Percentiles rank a stretch among this genome's conserved stretches.
Evolutionary conservation across 1,139 yeast species (phyloP).

Genomic region (Candida anutae): DNA sequence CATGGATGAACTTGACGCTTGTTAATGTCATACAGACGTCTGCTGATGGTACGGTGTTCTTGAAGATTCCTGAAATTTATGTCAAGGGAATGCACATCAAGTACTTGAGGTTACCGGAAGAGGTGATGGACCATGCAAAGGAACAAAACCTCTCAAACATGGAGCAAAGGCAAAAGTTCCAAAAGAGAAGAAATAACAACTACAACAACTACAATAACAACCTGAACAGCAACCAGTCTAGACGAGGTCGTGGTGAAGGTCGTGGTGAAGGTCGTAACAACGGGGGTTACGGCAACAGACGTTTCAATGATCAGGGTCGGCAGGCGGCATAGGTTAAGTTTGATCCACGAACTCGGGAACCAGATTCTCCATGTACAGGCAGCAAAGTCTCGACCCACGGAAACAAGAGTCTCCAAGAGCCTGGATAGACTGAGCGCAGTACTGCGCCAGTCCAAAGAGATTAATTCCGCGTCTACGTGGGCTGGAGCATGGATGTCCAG

Average conservation of each 20-base stretch:
- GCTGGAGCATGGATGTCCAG: too few relatives aligned
- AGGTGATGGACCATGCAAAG: conserved; percentile 75
- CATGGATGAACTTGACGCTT: conserved; percentile 92
- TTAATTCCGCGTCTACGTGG: too few relatives aligned
- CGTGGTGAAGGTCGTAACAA: conserved; percentile 2
- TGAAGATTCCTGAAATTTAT: conserved; percentile 69
- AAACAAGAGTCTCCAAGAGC: too few relatives aligned
- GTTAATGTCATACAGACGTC: conserved; percentile 70
- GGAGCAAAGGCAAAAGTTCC: conserved; percentile 45
- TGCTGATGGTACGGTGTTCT: conserved; percentile 59
- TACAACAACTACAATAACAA: conserved; percentile 5
- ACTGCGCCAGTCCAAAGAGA: too few relatives aligned
- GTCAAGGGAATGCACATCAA: conserved; percentile 74
- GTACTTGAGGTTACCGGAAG: conserved; percentile 40
- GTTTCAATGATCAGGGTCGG: too few relatives aligned
- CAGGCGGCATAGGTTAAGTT: too few relatives aligned
- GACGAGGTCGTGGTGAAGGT: conserved; percentile 2
- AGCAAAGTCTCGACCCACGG: too few relatives aligned
- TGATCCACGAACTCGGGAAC: too few relatives aligned
- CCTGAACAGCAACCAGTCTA: conserved; percentile 6
- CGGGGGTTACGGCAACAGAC: too few relatives aligned
- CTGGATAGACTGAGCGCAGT: too few relatives aligned
- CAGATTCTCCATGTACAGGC: too few relatives aligned
- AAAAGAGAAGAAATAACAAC: conserved; percentile 29
- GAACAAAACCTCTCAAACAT: conserved; percentile 51